phyloP scores from a whole-genome alignment of 2,329 filamentous ascomycete species.

The Colletotrichum phormii region DNA sequence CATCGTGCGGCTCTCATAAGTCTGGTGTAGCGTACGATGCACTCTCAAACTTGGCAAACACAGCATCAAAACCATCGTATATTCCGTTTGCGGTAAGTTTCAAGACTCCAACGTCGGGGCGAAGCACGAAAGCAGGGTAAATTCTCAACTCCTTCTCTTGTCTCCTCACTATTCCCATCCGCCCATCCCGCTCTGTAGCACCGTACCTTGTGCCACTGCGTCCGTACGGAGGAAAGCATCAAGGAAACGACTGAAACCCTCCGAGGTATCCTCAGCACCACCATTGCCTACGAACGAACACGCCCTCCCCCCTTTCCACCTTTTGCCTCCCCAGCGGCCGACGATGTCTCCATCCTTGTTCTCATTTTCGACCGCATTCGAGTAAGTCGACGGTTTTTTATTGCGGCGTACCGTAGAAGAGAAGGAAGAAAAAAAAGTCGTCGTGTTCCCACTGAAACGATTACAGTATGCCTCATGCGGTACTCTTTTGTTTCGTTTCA shows the following conservation, averaged over 20 bases:
- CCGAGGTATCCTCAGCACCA: background rate
- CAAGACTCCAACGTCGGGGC: background rate
- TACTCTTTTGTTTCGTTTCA: background rate
- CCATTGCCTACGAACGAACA: background rate
- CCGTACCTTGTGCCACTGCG: background rate
- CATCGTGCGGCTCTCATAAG: background rate
- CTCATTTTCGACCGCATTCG: background rate
- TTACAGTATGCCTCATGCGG: background rate
- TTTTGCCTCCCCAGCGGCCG: background rate
- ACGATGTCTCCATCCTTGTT: background rate
- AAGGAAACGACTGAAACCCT: background rate
- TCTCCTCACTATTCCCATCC: background rate
- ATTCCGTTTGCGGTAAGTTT: slow-evolving; percentile 10
- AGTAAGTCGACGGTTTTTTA: slow-evolving; percentile 8
- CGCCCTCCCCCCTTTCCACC: background rate
- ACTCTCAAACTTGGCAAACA: background rate
- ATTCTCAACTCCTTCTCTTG: background rate
- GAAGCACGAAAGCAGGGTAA: background rate
- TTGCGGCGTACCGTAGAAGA: background rate
- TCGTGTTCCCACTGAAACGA: slow-evolving; percentile 1
- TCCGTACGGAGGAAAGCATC: background rate
- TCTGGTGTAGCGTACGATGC: background rate
- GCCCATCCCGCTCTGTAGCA: background rate
- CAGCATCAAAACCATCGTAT: background rate
- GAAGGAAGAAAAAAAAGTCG: background rate